These are phyloP conservation scores for Physocladia obscura DNA, from an alignment of 192 early-diverging fungal species.

Conservation along the genomic window DNA sequence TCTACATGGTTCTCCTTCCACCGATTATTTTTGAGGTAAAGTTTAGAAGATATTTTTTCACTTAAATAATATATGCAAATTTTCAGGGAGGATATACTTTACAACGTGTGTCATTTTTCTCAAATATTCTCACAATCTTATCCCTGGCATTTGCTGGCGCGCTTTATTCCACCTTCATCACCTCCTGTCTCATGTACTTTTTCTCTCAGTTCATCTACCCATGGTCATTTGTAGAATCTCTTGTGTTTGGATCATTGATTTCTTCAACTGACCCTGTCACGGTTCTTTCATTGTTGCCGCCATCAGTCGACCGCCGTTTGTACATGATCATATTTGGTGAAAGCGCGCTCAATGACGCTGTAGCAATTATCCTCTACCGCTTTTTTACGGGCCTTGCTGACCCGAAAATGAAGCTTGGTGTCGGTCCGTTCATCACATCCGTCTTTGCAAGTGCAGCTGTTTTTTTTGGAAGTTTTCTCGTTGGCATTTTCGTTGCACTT, in stretches of 20 bases:
- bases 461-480: slow-evolving; percentile 51
- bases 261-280: slow-evolving; percentile 65
- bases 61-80: background rate
- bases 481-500: slow-evolving; percentile 48
- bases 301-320: slow-evolving; percentile 50
- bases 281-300: slow-evolving; percentile 57
- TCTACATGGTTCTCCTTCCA: slow-evolving; percentile 62
- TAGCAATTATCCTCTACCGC: slow-evolving; percentile 61
- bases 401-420: slow-evolving; percentile 44
- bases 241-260: slow-evolving; percentile 62
- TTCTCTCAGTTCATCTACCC: slow-evolving; percentile 48
- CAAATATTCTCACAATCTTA: slow-evolving; percentile 53
- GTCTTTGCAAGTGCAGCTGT: slow-evolving; percentile 52
- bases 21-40: slow-evolving; percentile 61
- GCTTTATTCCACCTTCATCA: slow-evolving; percentile 59
- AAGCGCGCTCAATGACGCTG: slow-evolving; percentile 62
- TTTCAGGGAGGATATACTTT: slow-evolving; percentile 56
- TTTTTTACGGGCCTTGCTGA: slow-evolving; percentile 59
- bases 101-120: slow-evolving; percentile 53
- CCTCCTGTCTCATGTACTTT: slow-evolving; percentile 55
- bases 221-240: slow-evolving; percentile 55
- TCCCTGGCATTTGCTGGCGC: slow-evolving; percentile 57
- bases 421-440: slow-evolving; percentile 46
- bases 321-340: slow-evolving; percentile 71
- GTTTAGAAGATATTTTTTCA: background rate